Evolutionary conservation across 345 rosid genomes (phyloP), one percentile per base, ranked within the genome.

Genomic region (Salix brachista): DNA sequence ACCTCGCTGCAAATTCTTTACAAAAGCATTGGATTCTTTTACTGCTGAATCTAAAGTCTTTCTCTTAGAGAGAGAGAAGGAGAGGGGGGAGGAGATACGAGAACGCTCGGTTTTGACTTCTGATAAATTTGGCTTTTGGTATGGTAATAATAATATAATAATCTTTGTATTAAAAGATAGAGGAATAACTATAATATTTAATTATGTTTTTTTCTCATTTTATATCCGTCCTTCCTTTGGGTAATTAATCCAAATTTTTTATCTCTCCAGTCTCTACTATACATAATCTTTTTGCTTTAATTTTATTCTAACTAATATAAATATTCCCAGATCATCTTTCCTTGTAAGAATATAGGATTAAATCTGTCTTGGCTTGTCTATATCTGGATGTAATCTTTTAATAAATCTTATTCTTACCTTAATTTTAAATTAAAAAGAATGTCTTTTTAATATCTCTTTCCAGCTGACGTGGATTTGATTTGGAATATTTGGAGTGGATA

Each of bases 401-500:
- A 41, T 41, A 12, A 41, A 41, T 41, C 44, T 41, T 11, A 41
- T 41, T 41, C 13, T 41, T 10, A 52, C 58, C 58, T 52, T 52
- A 19, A 50, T 19, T 50, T 50, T 50, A 50, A 1, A 41, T 11
- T 41, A 41, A 41, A 41, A 41, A 39, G 12, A 41, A 41, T 41
- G 44, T 41, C 44, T 41, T 10, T 9, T n/a, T 58, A 0, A 58
- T 58, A 8, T n/a, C 16, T 58, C 28, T 58, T 9, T n/a, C 62
- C 28, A 36, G 80, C 17, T 70, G 81, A 77, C 84, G 84, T 74
- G 84, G 75, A 69, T 69, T 42, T 70, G 58, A 77, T 56, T 17
- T 18, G 71, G 23, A 2, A 65, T 41, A 30, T 58, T 58, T 11
- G 28, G 34, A 42, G 25, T 70, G 78, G 84, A 74, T 69, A 65